A percentile compares a stretch with the other conserved stretches of the same genome.
Evolutionary conservation across 2,329 filamentous ascomycete genomes (phyloP).

Genomic region (Pseudogymnoascus sp.): DNA sequence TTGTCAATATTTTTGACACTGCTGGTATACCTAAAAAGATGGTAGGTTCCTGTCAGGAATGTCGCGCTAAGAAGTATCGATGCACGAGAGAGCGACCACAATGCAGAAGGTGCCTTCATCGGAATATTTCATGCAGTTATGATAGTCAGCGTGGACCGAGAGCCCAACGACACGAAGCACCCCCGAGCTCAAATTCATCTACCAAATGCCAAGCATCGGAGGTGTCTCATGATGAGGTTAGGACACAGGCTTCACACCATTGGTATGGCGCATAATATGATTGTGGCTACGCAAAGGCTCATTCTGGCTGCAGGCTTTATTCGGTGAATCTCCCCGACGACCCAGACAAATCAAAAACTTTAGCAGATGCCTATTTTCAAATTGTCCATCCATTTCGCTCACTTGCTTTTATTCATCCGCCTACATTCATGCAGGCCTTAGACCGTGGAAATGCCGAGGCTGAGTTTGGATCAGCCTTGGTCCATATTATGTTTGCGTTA

Average conservation of each 20-base stretch:
- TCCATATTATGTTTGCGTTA: conserved; percentile 7
- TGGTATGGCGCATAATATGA: background rate
- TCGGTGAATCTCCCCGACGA: background rate
- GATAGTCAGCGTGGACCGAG: background rate
- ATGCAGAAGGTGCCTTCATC: conserved; percentile 23
- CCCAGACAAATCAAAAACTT: background rate
- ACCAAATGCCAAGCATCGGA: background rate
- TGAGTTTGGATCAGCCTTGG: background rate
- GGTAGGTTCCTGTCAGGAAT: conserved; percentile 25
- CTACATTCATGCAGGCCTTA: conserved; percentile 12
- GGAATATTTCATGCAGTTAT: conserved; percentile 18
- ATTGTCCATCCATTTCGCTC: conserved; percentile 8
- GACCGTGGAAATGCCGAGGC: conserved; percentile 7
- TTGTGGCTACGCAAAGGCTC: background rate
- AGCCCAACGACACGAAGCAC: background rate
- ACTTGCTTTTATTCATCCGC: conserved; percentile 12
- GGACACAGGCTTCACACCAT: background rate
- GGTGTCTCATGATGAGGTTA: background rate
- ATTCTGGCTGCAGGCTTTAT: background rate
- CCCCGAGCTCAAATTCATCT: background rate
- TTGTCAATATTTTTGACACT: conserved; percentile 24
- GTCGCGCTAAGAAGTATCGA: conserved; percentile 22
- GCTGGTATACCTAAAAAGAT: conserved; percentile 24
- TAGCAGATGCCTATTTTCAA: conserved; percentile 7
- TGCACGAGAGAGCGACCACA: conserved; percentile 23